Base-by-base conservation (phyloP, 2,329 filamentous ascomycete species). In the Hypoxylon rubiginosum region DNA sequence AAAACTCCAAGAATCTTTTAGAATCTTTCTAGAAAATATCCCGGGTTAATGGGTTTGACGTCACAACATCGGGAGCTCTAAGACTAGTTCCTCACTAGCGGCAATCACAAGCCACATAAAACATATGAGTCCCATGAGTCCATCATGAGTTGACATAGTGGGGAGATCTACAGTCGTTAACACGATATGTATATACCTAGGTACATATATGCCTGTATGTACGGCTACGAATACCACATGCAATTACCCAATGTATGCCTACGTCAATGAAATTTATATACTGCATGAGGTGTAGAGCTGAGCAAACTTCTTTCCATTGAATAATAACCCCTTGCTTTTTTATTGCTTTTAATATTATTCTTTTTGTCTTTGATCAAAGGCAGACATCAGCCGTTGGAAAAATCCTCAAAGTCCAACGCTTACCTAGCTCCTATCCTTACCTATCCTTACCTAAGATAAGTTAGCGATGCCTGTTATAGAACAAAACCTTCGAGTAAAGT, bases 41-140 rank as follows among this genome's bases (percentile, higher is more conserved):
- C 45, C n/a, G 36, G 13, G 19, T 46, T 34, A 17, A 24, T 17
- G 46, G 28, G 7, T 58, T 58, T 65, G 62, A 68, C 62, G 66
- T 68, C 66, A 68, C 49, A 15, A 28, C 34, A 5, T 19, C 54
- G 50, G 66, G 54, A 67, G 61, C 54, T 59, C 58, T 62, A 55
- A 57, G 32, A 41, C 55, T 59, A 52, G 41, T 28, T 30, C n/a
- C 15, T 13, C 21, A 24, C 32, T 56, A 36, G 52, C 26, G 55
- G 41, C 41, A 53, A 61, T 54, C 45, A 48, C 32, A 49, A 51
- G 50, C 53, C 41, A 48, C 49, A 32, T 61, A 17, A 43, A 10
- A n/a, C 43, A 36, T 10, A 9, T 19, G 34, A 15, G 34, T 13
- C 34, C 34, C 34, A 36, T 36, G 34, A 36, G 34, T 36, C 34